Evolutionary conservation across 441 rosid genomes (phyloP).

Genomic region (Arabidopsis lyrata): DNA sequence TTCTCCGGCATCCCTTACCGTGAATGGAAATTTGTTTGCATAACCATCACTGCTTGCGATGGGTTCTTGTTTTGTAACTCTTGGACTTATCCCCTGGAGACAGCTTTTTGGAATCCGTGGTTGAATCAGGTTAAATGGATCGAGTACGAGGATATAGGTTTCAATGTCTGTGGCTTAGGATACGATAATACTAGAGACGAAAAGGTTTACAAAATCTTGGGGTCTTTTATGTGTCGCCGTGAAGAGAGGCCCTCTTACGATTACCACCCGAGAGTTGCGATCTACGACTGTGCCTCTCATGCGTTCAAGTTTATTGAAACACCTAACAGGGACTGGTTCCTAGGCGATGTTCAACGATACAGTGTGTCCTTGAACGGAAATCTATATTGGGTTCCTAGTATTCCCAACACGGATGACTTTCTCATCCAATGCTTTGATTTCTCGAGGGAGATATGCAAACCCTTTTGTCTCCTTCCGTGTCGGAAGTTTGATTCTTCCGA

Average conservation of each 20-base stretch:
- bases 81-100: no score
- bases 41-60: background rate
- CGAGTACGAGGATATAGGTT: no score
- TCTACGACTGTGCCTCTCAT: conserved; percentile 1
- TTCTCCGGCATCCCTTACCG: background rate
- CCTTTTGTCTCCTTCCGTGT: background rate
- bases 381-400: background rate
- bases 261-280: background rate
- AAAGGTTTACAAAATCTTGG: conserved; percentile 24
- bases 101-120: background rate
- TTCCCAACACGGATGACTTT: no score
- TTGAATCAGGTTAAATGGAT: background rate
- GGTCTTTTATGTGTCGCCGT: background rate
- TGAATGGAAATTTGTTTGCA: background rate
- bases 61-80: background rate
- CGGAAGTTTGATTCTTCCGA: no score
- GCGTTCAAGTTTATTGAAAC: background rate
- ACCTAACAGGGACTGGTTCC: background rate
- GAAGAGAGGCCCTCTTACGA: no score
- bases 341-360: background rate
- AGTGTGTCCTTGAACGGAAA: background rate
- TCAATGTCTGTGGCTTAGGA: background rate
- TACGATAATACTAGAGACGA: background rate
- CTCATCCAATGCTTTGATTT: background rate
- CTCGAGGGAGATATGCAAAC: background rate